phyloP scores from a whole-genome alignment of 2,329 filamentous ascomycete species.

The Aspergillus arachidicola region DNA sequence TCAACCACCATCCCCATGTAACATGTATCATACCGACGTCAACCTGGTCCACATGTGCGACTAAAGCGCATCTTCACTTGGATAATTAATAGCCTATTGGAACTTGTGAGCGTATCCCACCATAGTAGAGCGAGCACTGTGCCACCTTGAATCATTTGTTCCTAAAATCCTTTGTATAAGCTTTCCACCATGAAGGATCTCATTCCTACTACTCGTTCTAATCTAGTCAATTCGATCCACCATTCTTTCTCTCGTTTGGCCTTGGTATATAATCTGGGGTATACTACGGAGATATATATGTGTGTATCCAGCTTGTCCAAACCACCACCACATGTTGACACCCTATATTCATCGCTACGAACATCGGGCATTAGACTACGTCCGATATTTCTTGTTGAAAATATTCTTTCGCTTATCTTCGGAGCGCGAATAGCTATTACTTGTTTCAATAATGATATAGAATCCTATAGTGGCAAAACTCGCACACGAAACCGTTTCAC shows the following conservation, averaged over 20 bases:
- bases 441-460: neutral
- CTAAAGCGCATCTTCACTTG: neutral
- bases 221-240: too few relatives aligned
- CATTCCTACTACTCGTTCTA: too few relatives aligned
- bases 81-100: neutral
- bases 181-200: too few relatives aligned
- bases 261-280: too few relatives aligned
- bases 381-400: neutral
- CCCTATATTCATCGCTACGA: neutral
- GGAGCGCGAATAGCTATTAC: neutral
- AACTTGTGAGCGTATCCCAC: neutral
- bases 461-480: neutral
- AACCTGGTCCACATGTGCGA: neutral
- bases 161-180: too few relatives aligned
- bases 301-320: neutral
- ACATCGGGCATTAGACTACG: neutral
- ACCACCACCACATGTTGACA: neutral
- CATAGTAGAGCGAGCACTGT: neutral
- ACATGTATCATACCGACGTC: neutral
- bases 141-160: too few relatives aligned
- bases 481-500: neutral
- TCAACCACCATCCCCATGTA: neutral
- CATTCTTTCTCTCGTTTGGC: too few relatives aligned
- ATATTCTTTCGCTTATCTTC: neutral
- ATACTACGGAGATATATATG: neutral